These are phyloP conservation scores for Zoysia pacifica DNA, from an alignment of 176 grass and related monocot genomes.

Conservation along the genomic window DNA sequence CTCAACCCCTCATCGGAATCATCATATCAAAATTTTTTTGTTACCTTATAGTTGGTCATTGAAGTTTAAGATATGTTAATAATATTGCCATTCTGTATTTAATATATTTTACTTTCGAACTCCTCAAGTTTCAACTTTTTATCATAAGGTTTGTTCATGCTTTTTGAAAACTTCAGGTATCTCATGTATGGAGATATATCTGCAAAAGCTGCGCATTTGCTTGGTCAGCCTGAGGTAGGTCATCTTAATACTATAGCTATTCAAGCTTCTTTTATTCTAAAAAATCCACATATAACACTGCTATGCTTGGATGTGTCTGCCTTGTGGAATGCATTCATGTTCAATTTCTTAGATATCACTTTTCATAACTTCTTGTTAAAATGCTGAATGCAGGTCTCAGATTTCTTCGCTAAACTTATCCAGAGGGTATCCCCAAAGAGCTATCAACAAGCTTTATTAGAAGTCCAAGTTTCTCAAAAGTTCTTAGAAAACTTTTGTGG, in stretches of 20 bases:
- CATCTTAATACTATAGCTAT: conserved; percentile 30
- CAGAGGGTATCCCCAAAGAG: conserved; percentile 97
- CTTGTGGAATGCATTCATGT: background rate
- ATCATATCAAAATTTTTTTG: conserved; percentile 6
- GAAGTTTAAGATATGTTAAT: conserved; percentile 8
- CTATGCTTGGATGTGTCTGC: background rate
- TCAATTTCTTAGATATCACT: background rate
- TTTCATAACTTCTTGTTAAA: conserved; percentile 8
- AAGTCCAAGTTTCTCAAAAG: conserved; percentile 92
- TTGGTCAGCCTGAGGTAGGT: conserved; percentile 75
- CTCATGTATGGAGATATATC: conserved; percentile 94
- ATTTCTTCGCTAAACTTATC: conserved; percentile 91
- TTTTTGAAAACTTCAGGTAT: conserved; percentile 59
- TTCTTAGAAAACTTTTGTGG: conserved; percentile 98
- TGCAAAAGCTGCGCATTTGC: conserved; percentile 78
- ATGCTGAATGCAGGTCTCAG: conserved; percentile 51
- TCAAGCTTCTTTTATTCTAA: background rate
- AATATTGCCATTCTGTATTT: background rate
- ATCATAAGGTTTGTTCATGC: background rate
- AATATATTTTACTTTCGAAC: background rate
- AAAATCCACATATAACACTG: background rate
- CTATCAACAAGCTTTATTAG: conserved; percentile 87
- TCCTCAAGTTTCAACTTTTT: conserved; percentile 5
- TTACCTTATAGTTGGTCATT: conserved; percentile 5
- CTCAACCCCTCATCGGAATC: background rate